Percentiles rank a stretch among this genome's conserved stretches.
These are phyloP conservation scores for Pichia phayaonensis DNA, from an alignment of 805 yeast species.

Conservation along the genomic window DNA sequence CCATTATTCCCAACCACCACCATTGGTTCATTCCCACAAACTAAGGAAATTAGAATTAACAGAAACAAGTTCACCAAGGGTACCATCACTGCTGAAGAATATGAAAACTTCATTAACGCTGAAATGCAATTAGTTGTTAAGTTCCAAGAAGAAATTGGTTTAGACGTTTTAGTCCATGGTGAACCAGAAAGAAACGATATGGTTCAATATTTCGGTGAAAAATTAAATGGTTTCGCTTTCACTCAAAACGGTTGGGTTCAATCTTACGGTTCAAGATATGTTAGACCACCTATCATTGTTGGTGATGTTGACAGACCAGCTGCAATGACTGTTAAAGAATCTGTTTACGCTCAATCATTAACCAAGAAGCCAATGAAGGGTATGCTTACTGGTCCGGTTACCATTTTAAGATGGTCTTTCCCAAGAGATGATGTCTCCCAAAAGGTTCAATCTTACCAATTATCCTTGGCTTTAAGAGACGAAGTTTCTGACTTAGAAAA, in stretches of 20 bases:
- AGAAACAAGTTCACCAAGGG: constrained; percentile 99
- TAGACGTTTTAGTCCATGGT: constrained; percentile 98
- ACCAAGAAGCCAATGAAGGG: constrained; percentile 97
- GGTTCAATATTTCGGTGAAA: constrained; percentile 99
- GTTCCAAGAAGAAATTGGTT: constrained; percentile 99
- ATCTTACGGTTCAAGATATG: constrained; percentile 99
- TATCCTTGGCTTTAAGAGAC: constrained; percentile 95
- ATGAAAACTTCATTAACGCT: constrained; percentile 92
- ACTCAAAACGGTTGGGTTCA: constrained; percentile 99
- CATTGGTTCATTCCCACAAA: constrained; percentile 99
- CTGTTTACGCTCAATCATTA: constrained; percentile 96
- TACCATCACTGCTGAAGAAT: constrained; percentile 87
- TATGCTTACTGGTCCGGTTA: constrained; percentile 99
- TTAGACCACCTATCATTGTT: constrained; percentile 98
- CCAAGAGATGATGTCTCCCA: constrained; percentile 97
- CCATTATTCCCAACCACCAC: constrained; percentile 99
- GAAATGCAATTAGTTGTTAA: constrained; percentile 93
- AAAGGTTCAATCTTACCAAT: constrained; percentile 91
- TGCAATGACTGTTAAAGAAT: constrained; percentile 98
- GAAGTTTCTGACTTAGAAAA: constrained; percentile 97
- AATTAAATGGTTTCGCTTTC: constrained; percentile 96
- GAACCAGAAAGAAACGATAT: constrained; percentile 99
- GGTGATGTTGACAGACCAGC: constrained; percentile 99
- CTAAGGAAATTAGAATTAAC: constrained; percentile 97
- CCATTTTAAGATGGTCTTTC: constrained; percentile 99